phyloP scores from a whole-genome alignment of 306 rosid genomes.

The Begonia loranthoides region DNA sequence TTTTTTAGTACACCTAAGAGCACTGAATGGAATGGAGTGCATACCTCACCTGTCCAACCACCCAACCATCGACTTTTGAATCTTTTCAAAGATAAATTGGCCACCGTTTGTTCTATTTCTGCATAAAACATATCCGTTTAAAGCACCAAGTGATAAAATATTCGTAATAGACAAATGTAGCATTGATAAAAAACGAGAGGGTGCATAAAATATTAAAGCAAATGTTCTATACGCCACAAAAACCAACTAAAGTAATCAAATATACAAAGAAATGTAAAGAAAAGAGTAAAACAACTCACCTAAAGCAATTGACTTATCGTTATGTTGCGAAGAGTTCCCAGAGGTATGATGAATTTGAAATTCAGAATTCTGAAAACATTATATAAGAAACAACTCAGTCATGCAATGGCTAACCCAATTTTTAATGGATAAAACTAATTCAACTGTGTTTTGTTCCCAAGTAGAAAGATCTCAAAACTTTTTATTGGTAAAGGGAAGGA shows the following conservation, averaged over 20 bases:
- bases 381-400: background rate
- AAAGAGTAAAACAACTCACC: constrained; percentile 24
- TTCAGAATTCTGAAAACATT: background rate
- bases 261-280: constrained; percentile 10
- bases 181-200: too few species aligned
- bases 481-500: too few species aligned
- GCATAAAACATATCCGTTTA: background rate
- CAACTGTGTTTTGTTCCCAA: background rate
- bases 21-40: constrained; percentile 8
- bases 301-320: constrained; percentile 12
- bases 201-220: background rate
- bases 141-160: too few species aligned
- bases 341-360: constrained; percentile 14
- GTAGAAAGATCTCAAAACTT: too few species aligned
- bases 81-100: constrained; percentile 25
- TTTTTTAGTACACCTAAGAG: too few species aligned
- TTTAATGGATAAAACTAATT: background rate
- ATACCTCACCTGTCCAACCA: constrained; percentile 64
- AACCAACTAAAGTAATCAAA: background rate
- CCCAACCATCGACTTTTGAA: constrained; percentile 81
- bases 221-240: background rate
- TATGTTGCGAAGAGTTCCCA: constrained; percentile 4
- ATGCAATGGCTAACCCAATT: background rate
- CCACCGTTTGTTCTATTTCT: constrained; percentile 23
- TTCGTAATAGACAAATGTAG: too few species aligned